phyloP scores from a whole-genome alignment of 306 rosid species.

The Herpetospermum pedunculosum region DNA sequence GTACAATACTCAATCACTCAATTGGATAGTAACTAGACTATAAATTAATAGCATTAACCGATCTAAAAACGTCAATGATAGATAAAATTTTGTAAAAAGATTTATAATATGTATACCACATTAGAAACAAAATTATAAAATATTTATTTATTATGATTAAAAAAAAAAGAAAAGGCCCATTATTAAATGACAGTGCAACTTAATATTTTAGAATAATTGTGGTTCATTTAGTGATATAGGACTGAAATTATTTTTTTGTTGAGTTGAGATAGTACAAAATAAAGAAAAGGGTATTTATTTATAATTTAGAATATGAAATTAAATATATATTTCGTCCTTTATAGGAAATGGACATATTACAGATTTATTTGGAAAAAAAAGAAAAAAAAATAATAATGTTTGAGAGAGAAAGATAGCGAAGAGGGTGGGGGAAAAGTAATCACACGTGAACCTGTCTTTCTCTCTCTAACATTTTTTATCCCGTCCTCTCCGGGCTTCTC shows the following conservation, averaged over 20 bases:
- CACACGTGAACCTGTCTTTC: constrained; percentile 45
- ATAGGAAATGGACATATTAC: not conserved
- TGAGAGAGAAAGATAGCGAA: constrained; percentile 21
- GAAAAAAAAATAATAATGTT: not conserved
- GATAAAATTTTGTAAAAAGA: no score
- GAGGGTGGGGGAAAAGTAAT: constrained; percentile 65
- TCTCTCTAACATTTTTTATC: constrained; percentile 48
- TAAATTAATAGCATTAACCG: no score
- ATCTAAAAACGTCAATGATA: no score
- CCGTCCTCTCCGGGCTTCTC: constrained; percentile 38
- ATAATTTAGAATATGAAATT: not conserved
- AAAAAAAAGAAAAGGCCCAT: no score
- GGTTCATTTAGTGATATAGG: not conserved
- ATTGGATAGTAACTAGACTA: no score
- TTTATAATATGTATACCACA: no score
- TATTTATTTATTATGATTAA: not conserved
- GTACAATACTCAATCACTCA: no score
- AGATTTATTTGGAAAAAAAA: not conserved
- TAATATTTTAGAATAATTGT: not conserved
- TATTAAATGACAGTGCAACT: not conserved
- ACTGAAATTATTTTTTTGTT: not conserved
- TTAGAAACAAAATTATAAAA: not conserved
- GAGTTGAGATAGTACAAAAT: not conserved
- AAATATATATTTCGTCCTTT: constrained; percentile 1
- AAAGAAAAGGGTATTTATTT: constrained; percentile 2